Evolutionary conservation across 2,329 filamentous ascomycete species (phyloP).

Genomic region (Venturia oleaginea): DNA sequence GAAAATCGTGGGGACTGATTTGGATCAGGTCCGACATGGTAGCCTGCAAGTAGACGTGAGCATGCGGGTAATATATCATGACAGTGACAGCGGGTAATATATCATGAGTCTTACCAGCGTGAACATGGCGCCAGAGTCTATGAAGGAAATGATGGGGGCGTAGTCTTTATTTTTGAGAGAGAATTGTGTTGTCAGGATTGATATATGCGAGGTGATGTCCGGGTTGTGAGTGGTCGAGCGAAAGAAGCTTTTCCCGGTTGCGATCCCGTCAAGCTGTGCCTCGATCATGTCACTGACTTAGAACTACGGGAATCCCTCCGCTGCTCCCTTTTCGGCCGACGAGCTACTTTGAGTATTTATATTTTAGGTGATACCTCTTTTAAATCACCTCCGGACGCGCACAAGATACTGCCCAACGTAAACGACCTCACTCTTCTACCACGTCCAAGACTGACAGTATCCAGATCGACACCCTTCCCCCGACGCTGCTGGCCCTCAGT

Average conservation of each 20-base stretch:
- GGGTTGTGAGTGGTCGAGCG: not conserved
- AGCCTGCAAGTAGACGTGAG: constrained; percentile 46
- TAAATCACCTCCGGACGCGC: not conserved
- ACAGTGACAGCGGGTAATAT: not conserved
- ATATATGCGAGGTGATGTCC: not conserved
- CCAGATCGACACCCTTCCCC: not conserved
- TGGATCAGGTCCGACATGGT: constrained; percentile 92
- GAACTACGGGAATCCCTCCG: not conserved
- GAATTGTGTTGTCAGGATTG: not conserved
- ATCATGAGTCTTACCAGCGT: constrained; percentile 11
- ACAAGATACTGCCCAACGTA: not conserved
- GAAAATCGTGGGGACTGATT: constrained; percentile 81
- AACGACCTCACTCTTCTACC: not conserved
- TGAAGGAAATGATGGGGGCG: not conserved
- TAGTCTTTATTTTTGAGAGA: not conserved
- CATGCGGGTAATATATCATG: not conserved
- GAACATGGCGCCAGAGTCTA: constrained; percentile 11
- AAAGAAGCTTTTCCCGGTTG: not conserved
- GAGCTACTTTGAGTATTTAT: not conserved
- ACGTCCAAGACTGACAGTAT: not conserved
- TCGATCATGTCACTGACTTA: not conserved
- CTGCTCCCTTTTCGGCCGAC: not conserved
- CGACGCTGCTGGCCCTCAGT: not conserved
- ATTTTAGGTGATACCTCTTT: not conserved
- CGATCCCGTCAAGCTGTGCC: no score